Base-by-base conservation (phyloP, 352 stramenopile species). In the Globisporangium emineosum region DNA sequence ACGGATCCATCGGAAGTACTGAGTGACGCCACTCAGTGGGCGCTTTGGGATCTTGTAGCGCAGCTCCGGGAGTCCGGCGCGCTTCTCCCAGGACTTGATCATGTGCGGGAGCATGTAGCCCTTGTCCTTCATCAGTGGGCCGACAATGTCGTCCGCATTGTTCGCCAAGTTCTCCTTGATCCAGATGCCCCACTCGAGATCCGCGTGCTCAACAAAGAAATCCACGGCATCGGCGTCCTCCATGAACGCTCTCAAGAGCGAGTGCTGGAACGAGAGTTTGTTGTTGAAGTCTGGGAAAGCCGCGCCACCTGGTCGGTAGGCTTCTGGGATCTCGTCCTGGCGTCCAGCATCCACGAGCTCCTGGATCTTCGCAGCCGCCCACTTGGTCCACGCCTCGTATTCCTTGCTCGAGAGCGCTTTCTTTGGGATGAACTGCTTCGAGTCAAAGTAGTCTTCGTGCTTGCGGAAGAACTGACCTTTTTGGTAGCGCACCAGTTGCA, bases 391-490 rank as follows among this genome's bases (percentile, higher is more conserved):
- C 42, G 32, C 63, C 15, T 69, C 40, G 64, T 83, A 90, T 35
- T 86, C 77, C 0, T 69, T 29, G 4, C 33, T 58, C 12, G 75
- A 74, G 23, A 86, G 64, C 45, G 73, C 47, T 17, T 85, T 73
- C 35, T 56, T 72, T 3, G 75, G 76, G 12, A 90, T 33, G 35
- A 91, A 90, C 62, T 81, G 70, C 64, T 88, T 90, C 23, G 76
- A 87, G 33, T 85, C 71, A 62, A 92, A 92, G 62, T 90, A 90
- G 61, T 92, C 83, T 62, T 90, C 76, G 60, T 90, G 83, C 62
- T 89, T 82, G 33, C 83, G 83, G 58, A 88, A 92, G 61, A 90
- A 89, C 68, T 90, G 81, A 3, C 78, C 81, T 0, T 68, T 77
- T 63, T 88, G 67, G 60, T 92, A 92, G 5, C 81, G 75, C 60